These are phyloP conservation scores for Cercospora brassicicola DNA, from an alignment of 2,329 filamentous ascomycete species.

Conservation along the genomic window DNA sequence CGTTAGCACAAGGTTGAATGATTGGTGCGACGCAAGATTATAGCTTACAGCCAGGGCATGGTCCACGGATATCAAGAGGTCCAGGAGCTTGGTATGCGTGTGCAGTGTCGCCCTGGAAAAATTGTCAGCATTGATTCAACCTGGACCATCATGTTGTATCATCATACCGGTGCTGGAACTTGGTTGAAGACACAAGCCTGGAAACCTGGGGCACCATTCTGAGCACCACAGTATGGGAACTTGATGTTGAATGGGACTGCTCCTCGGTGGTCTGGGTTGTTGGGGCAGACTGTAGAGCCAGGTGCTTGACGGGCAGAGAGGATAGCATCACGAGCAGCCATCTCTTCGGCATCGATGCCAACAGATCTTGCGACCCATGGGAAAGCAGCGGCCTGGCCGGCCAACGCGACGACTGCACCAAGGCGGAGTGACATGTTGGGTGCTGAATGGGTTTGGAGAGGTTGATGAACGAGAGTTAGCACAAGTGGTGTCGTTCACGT, in stretches of 20 bases:
- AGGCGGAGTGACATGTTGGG: conserved; percentile 4
- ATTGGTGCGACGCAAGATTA: background rate
- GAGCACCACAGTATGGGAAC: conserved; percentile 43
- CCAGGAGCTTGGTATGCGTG: conserved; percentile 42
- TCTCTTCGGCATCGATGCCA: conserved; percentile 18
- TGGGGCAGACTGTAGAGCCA: conserved; percentile 38
- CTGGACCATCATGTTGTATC: too few species aligned
- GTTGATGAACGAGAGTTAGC: background rate
- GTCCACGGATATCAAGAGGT: conserved; percentile 45
- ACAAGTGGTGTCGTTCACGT: background rate
- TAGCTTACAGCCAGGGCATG: conserved; percentile 23
- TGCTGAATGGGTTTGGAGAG: background rate
- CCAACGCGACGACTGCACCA: conserved; percentile 27
- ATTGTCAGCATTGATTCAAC: background rate
- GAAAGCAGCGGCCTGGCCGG: conserved; percentile 38
- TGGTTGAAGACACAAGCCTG: conserved; percentile 42
- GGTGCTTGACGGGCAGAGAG: conserved; percentile 33
- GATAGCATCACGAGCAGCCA: conserved; percentile 38
- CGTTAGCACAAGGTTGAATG: background rate
- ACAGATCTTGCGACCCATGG: conserved; percentile 42
- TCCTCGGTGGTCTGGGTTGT: conserved; percentile 44
- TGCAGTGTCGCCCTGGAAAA: conserved; percentile 41
- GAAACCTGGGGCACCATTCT: conserved; percentile 44
- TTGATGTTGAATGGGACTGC: conserved; percentile 39
- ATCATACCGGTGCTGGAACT: conserved; percentile 40